Base-by-base conservation (phyloP, 2,329 filamentous ascomycete genomes). In the Karstenula rhodostoma region DNA sequence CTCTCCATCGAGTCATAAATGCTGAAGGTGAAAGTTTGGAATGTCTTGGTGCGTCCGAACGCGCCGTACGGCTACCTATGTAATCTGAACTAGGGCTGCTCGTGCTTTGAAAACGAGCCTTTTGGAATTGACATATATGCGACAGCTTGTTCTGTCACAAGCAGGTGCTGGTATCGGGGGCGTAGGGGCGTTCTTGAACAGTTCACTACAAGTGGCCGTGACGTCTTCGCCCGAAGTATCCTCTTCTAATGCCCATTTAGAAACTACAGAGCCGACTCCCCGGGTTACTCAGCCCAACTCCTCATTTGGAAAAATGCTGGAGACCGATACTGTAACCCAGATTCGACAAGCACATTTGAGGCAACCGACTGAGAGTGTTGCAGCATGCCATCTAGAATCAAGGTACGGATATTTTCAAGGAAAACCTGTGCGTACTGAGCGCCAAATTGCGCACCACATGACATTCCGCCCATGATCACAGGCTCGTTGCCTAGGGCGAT, bases 401-500 rank as follows among this genome's bases (percentile, higher is more conserved):
- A 74, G 4, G 76, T 69, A 6, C 80, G 67, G 57, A 82, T 72
- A 32, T 76, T 77, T 15, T 79, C 62, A 2, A 81, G 81, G 63
- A 44, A 83, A 1, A 82, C 70, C 60, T 78, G 68, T 0, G 80
- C 80, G 62, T 83, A 83, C 40, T 76, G 73, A 6, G 73, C 71
- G 33, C 80, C 81, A 19, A 83, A 71, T 62, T 79, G 77, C 1
- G 78, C 78, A 8, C 81, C 81, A 63, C 83, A 83, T 3, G 79
- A 82, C n/a, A 78, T 64, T 13, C 80, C 81, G 1, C 82, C 57
- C 48, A 72, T 80, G 58, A 75, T 79, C 49, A 80, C 44, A 52
- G 75, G 74, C 19, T 74, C 72, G 27, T 73, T 71, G 4, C 72
- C 69, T 7, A 80, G 64, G 1, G 27, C 72, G 62, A 22, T 79